A percentile compares a stretch with the other conserved stretches of the same genome.
Evolutionary conservation across 2,329 filamentous ascomycete genomes (phyloP).

Genomic region (Pseudogymnoascus sp.): DNA sequence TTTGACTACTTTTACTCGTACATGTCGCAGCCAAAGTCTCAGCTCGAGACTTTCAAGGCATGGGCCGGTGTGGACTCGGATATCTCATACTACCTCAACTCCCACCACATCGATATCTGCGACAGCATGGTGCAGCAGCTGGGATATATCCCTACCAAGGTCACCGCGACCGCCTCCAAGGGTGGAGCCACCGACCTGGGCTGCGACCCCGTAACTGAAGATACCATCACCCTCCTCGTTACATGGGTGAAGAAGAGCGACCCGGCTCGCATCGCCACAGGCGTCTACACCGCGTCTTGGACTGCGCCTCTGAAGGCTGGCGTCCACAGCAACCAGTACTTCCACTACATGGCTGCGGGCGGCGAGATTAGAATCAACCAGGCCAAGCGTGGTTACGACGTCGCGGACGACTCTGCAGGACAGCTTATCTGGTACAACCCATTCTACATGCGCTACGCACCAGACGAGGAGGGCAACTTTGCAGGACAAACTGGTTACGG

Average conservation of each 20-base stretch:
- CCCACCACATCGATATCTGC: slow-evolving; percentile 85
- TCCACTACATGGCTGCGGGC: slow-evolving; percentile 80
- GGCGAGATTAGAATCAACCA: slow-evolving; percentile 88
- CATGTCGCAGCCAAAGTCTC: slow-evolving; percentile 88
- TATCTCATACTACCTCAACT: slow-evolving; percentile 94
- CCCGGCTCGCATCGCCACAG: slow-evolving; percentile 64
- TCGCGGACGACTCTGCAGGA: slow-evolving; percentile 68
- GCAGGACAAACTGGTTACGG: slow-evolving; percentile 85
- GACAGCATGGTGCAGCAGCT: slow-evolving; percentile 75
- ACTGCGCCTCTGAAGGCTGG: slow-evolving; percentile 86
- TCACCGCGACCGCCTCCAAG: slow-evolving; percentile 67
- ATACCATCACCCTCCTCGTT: slow-evolving; percentile 85
- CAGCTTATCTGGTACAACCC: slow-evolving; percentile 83
- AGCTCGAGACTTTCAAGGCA: slow-evolving; percentile 88
- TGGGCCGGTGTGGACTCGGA: slow-evolving; percentile 90
- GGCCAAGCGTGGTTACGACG: slow-evolving; percentile 88
- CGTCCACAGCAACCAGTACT: slow-evolving; percentile 96
- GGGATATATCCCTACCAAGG: slow-evolving; percentile 68
- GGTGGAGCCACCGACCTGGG: slow-evolving; percentile 72
- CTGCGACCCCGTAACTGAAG: slow-evolving; percentile 74
- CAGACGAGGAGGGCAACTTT: slow-evolving; percentile 92
- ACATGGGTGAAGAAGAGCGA: slow-evolving; percentile 74
- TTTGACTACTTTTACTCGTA: slow-evolving; percentile 99
- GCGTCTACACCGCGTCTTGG: slow-evolving; percentile 90
- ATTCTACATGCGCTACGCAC: slow-evolving; percentile 91